phyloP scores from a whole-genome alignment of 257 asterid species.

The Linaria vulgaris region DNA sequence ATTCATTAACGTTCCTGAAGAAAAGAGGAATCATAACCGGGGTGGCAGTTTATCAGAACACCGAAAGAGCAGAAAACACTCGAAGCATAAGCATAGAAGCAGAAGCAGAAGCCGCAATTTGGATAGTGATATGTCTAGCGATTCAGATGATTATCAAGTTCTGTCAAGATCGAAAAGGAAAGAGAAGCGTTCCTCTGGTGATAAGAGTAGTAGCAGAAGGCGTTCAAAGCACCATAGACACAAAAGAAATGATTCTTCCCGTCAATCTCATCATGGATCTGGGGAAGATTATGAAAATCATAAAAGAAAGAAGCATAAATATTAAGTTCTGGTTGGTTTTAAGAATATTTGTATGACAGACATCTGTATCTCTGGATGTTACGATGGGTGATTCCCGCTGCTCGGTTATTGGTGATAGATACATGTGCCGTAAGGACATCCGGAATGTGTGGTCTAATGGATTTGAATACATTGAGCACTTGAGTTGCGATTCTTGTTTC shows the following conservation, averaged over 20 bases:
- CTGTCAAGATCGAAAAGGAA: constrained; percentile 50
- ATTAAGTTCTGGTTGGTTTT: constrained; percentile 7
- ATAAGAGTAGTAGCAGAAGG: constrained; percentile 60
- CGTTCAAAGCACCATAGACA: constrained; percentile 71
- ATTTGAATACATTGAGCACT: too few species aligned
- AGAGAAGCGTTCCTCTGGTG: constrained; percentile 46
- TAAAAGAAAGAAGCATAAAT: constrained; percentile 48
- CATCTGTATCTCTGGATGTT: too few species aligned
- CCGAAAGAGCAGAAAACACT: constrained; percentile 51
- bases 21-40: constrained; percentile 28
- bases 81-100: constrained; percentile 40
- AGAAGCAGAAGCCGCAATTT: constrained; percentile 41
- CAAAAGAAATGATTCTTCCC: constrained; percentile 55
- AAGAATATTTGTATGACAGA: too few species aligned
- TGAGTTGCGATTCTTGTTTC: too few species aligned
- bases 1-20: constrained; percentile 21
- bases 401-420: too few species aligned
- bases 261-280: constrained; percentile 57
- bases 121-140: constrained; percentile 39
- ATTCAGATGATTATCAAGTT: constrained; percentile 44
- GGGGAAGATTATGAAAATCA: constrained; percentile 41
- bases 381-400: too few species aligned
- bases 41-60: constrained; percentile 57
- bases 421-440: too few species aligned
- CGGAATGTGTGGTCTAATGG: too few species aligned